These are phyloP conservation scores for Jacaranda mimosifolia DNA, from an alignment of 257 asterid species.

Conservation along the genomic window DNA sequence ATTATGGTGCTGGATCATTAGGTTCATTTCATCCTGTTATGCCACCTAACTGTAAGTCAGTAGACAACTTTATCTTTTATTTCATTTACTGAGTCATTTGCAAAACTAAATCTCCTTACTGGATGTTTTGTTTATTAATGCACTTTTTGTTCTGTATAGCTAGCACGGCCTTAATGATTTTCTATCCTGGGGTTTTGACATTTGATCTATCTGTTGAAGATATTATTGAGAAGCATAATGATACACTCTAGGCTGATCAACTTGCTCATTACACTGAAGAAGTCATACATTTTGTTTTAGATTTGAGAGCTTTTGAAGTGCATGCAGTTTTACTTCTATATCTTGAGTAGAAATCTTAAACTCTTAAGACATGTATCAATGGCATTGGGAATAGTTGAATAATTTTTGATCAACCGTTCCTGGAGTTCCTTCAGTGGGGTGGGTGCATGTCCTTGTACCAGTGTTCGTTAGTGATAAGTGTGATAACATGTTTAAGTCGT, in stretches of 20 bases:
- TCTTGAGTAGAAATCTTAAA: too few species aligned
- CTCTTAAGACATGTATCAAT: too few species aligned
- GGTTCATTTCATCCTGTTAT: conserved; percentile 73
- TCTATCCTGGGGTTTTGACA: not conserved
- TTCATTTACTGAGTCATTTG: not conserved
- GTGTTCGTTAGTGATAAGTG: too few species aligned
- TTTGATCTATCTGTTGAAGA: not conserved
- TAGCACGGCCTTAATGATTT: not conserved
- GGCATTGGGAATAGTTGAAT: too few species aligned
- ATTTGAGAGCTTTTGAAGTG: conserved; percentile 14
- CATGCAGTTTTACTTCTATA: not conserved
- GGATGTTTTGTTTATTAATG: not conserved
- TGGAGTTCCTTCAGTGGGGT: too few species aligned
- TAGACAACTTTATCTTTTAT: conserved; percentile 12
- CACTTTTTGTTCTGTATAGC: not conserved
- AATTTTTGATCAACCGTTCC: too few species aligned
- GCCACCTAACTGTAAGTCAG: conserved; percentile 73
- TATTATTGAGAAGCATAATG: conserved; percentile 18
- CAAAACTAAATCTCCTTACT: not conserved
- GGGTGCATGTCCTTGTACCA: too few species aligned
- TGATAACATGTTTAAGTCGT: not conserved
- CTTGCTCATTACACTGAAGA: conserved; percentile 1
- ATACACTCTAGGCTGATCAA: conserved; percentile 1
- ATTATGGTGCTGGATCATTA: conserved; percentile 84
- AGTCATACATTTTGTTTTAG: not conserved